Percentiles rank a stretch among this genome's conserved stretches.
Conservation (phyloP, 2,329 filamentous ascomycete species). For the Rhinocladiella mackenziei region DNA sequence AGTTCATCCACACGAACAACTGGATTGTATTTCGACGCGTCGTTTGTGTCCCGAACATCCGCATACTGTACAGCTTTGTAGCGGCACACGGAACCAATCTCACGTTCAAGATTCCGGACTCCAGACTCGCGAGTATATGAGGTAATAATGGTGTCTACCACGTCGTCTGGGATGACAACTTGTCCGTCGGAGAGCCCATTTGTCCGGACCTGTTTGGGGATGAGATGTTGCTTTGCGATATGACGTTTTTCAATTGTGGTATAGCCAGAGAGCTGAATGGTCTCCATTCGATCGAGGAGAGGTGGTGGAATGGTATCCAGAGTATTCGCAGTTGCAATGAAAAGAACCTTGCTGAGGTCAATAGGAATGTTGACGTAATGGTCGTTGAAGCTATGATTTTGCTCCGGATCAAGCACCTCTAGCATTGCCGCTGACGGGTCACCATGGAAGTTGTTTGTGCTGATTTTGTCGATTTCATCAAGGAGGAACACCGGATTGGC, state of each 20-base stretch:
- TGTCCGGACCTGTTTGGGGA: conserved; percentile 88
- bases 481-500: conserved; percentile 92
- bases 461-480: conserved; percentile 97
- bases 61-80: conserved; percentile 93
- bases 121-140: conserved; percentile 95
- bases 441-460: conserved; percentile 84
- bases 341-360: conserved; percentile 92
- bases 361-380: conserved; percentile 96
- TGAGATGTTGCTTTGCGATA: conserved; percentile 87
- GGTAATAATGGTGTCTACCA: conserved; percentile 92
- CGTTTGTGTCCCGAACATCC: conserved; percentile 69
- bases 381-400: conserved; percentile 91
- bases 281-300: conserved; percentile 94
- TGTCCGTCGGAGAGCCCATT: conserved; percentile 79
- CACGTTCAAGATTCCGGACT: conserved; percentile 91
- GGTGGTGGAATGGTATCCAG: conserved; percentile 94
- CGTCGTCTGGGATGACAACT: conserved; percentile 71
- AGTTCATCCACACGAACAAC: conserved; percentile 73
- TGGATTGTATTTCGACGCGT: conserved; percentile 63
- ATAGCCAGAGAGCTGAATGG: conserved; percentile 87
- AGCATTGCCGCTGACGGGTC: conserved; percentile 97
- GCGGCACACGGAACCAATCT: conserved; percentile 90
- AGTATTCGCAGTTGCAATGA: conserved; percentile 94
- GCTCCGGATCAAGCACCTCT: conserved; percentile 93
- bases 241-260: conserved; percentile 95